phyloP scores from a whole-genome alignment of 2,329 filamentous ascomycete species.

The Colletotrichum sp. region DNA sequence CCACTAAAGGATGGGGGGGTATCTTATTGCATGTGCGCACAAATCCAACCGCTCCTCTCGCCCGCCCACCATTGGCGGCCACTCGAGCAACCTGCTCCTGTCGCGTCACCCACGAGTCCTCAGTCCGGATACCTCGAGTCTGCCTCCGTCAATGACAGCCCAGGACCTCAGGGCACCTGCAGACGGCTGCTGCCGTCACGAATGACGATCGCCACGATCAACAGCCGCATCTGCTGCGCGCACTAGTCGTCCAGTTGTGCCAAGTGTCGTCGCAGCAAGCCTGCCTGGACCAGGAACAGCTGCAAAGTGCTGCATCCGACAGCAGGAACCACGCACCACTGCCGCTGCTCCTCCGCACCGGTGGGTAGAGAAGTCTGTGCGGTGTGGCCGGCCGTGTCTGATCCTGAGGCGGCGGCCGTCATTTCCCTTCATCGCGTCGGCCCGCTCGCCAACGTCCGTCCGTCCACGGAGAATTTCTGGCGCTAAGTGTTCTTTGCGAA shows the following conservation, averaged over 20 bases:
- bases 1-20: constrained; percentile 5
- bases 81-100: not conserved
- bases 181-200: constrained; percentile 12
- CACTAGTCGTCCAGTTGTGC: constrained; percentile 3
- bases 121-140: not conserved
- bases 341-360: not conserved
- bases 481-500: constrained; percentile 45
- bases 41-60: not conserved
- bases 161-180: not conserved
- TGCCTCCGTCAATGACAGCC: not conserved
- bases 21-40: constrained; percentile 19
- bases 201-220: constrained; percentile 15
- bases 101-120: not conserved
- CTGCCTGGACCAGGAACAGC: constrained; percentile 7
- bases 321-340: not conserved
- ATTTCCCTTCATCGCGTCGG: not conserved
- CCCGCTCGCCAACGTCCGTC: not conserved
- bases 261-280: not conserved
- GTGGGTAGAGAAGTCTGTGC: constrained; percentile 4
- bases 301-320: not conserved
- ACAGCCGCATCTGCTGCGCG: constrained; percentile 9
- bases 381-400: not conserved
- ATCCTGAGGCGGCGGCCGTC: not conserved
- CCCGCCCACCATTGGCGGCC: constrained; percentile 2
- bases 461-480: not conserved